Percentiles rank a stretch among this genome's conserved stretches.
These are phyloP conservation scores for Ceratobasidium sp. DNA, from an alignment of 1,284 basidiomycete species.

Conservation along the genomic window DNA sequence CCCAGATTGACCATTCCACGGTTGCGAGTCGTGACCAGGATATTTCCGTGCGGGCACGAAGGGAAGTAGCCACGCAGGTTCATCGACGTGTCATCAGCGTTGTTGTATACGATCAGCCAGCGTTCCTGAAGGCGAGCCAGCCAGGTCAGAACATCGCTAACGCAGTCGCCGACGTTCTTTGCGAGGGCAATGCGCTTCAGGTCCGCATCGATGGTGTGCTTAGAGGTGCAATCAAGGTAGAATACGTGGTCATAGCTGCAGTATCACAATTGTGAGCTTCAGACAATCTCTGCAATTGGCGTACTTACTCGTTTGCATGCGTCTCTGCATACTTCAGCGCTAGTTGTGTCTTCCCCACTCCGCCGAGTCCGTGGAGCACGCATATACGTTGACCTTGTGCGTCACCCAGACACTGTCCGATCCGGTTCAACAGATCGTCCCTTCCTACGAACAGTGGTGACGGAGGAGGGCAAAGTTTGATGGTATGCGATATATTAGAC, in stretches of 20 bases:
- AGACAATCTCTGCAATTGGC: not conserved
- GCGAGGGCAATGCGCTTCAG: not conserved
- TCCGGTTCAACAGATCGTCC: too few species aligned
- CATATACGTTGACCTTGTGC: not conserved
- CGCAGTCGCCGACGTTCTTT: not conserved
- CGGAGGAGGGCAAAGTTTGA: too few species aligned
- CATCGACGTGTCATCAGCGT: not conserved
- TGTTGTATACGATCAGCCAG: not conserved
- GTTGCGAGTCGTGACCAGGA: constrained; percentile 6
- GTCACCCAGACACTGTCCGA: too few species aligned
- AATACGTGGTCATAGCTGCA: not conserved
- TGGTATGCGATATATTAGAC: not conserved
- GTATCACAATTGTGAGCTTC: not conserved
- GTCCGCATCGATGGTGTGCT: not conserved
- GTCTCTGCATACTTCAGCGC: not conserved
- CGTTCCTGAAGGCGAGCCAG: not conserved
- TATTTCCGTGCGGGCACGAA: not conserved
- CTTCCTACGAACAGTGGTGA: too few species aligned
- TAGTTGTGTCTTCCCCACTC: not conserved
- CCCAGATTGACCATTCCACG: not conserved
- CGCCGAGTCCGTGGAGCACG: not conserved
- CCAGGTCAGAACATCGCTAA: not conserved
- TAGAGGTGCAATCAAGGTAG: constrained; percentile 7
- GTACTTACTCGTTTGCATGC: not conserved
- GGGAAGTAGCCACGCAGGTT: constrained; percentile 10